A percentile compares a stretch with the other conserved stretches of the same genome.
Evolutionary conservation across 1,284 basidiomycete genomes (phyloP).

Genomic region (Irpex rosettiformis): DNA sequence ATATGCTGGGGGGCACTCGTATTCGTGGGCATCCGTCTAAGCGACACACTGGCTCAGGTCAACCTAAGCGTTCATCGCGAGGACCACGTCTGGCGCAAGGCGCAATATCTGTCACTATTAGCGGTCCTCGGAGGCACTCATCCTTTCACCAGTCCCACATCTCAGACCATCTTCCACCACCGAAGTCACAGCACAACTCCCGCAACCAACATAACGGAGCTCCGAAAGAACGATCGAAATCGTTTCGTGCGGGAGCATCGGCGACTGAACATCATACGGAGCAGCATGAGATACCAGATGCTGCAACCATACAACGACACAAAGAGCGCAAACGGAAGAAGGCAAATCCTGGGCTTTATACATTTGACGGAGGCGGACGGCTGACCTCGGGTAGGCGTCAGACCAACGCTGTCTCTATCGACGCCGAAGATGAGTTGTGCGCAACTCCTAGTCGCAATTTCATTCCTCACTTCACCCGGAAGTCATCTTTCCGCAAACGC

Average conservation of each 20-base stretch:
- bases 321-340: neutral
- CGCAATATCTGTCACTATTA: neutral
- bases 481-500: neutral
- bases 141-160: neutral
- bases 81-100: neutral
- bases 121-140: neutral
- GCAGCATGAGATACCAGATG: neutral
- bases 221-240: neutral
- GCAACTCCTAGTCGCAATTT: neutral
- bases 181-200: neutral
- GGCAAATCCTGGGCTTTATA: constrained; percentile 7
- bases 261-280: too few species aligned
- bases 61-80: neutral
- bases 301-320: neutral
- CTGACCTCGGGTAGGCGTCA: constrained; percentile 9
- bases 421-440: constrained; percentile 7
- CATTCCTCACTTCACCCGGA: neutral
- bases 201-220: too few species aligned
- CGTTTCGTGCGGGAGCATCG: too few species aligned
- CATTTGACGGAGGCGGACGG: neutral
- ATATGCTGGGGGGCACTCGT: neutral
- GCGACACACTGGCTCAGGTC: neutral
- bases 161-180: neutral
- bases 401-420: constrained; percentile 3
- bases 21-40: too few species aligned